phyloP scores from a whole-genome alignment of 177 flowering plant genomes.

The Vitis hybrid region DNA sequence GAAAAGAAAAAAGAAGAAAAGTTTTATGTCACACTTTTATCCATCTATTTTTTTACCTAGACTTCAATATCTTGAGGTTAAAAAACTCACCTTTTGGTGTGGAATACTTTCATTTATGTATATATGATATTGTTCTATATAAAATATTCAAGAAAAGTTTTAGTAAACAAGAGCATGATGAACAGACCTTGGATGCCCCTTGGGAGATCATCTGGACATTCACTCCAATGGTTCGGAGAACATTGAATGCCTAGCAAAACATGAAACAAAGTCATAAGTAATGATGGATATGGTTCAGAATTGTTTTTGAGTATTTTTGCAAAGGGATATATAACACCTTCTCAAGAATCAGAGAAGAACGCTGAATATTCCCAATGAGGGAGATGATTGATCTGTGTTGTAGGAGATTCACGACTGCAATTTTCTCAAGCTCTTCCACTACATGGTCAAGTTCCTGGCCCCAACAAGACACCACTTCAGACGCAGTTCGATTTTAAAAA shows the following conservation, averaged over 20 bases:
- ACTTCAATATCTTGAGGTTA: too few species aligned
- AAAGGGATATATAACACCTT: conserved; percentile 43
- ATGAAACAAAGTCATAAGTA: conserved; percentile 1
- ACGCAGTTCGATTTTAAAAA: too few species aligned
- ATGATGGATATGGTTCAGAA: background rate
- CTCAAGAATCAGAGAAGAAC: conserved; percentile 81
- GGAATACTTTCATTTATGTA: too few species aligned
- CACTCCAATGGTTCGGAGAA: conserved; percentile 62
- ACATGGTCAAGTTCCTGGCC: conserved; percentile 89
- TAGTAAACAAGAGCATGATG: background rate
- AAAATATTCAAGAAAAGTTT: too few species aligned
- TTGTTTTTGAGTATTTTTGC: too few species aligned
- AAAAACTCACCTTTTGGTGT: too few species aligned
- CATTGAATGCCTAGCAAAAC: conserved; percentile 63
- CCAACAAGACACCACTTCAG: background rate
- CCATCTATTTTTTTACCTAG: too few species aligned
- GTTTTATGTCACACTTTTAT: too few species aligned
- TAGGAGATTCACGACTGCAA: conserved; percentile 82
- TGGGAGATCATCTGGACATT: conserved; percentile 99
- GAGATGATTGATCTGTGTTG: conserved; percentile 89
- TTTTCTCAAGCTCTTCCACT: conserved; percentile 91
- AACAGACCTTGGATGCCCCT: conserved; percentile 91
- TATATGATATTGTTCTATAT: too few species aligned
- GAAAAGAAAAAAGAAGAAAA: too few species aligned
- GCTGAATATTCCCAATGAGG: conserved; percentile 93